A percentile compares a stretch with the other conserved stretches of the same genome.
These are phyloP conservation scores for Perkinsus chesapeaki DNA, from an alignment of 169 alveolate species.

Conservation along the genomic window DNA sequence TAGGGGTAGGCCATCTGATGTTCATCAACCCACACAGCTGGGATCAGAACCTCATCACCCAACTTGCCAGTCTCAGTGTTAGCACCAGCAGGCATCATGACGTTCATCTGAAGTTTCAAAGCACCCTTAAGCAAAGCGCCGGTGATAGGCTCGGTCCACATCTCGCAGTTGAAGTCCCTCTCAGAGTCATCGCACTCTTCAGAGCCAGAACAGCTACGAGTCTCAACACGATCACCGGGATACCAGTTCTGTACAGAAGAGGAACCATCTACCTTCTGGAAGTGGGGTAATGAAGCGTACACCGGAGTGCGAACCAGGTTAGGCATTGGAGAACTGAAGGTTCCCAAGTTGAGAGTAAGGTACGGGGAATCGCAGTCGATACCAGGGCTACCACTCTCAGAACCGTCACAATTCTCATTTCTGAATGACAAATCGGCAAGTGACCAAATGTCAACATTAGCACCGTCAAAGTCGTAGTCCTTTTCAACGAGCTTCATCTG, in stretches of 20 bases:
- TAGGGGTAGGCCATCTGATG: not conserved
- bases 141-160: not conserved
- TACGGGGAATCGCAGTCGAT: not conserved
- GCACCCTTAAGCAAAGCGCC: not conserved
- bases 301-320: not conserved
- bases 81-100: not conserved
- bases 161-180: not conserved
- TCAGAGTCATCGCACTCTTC: not conserved
- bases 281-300: not conserved
- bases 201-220: not conserved
- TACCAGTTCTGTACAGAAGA: not conserved
- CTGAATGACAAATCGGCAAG: not conserved
- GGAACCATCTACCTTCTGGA: not conserved
- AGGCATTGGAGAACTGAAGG: not conserved
- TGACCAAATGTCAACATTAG: not conserved
- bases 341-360: not conserved
- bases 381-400: not conserved
- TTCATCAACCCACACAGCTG: not conserved
- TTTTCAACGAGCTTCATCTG: not conserved
- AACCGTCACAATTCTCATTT: not conserved
- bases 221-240: not conserved
- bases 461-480: not conserved
- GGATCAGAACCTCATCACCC: not conserved
- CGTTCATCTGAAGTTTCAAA: not conserved
- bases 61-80: not conserved